phyloP scores from a whole-genome alignment of 371 early-diverging fungal genomes.

The Phascolomyces articulosus region DNA sequence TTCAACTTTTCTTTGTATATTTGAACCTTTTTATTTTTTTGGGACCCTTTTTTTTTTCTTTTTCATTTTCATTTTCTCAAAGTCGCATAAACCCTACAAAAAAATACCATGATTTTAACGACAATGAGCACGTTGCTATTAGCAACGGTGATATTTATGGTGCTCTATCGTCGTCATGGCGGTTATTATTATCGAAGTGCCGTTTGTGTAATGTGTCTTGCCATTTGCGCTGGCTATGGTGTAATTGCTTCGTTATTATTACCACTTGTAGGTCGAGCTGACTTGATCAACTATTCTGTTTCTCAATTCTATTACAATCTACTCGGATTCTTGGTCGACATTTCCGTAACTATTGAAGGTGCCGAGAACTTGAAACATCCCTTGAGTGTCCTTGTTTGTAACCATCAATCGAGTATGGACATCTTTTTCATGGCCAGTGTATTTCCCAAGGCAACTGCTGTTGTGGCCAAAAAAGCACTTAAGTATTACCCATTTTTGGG shows the following conservation, averaged over 20 bases:
- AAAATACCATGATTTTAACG: neutral
- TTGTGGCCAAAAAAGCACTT: constrained; percentile 83
- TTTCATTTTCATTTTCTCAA: neutral
- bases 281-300: constrained; percentile 65
- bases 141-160: constrained; percentile 11
- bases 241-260: constrained; percentile 48
- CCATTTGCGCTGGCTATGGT: constrained; percentile 43
- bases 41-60: neutral
- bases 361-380: constrained; percentile 54
- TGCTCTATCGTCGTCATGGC: constrained; percentile 32
- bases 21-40: too few species aligned
- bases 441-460: constrained; percentile 71
- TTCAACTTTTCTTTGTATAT: too few species aligned
- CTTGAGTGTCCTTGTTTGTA: constrained; percentile 76
- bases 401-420: constrained; percentile 90
- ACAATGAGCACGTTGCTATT: constrained; percentile 3
- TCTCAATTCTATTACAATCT: constrained; percentile 57
- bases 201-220: constrained; percentile 25
- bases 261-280: constrained; percentile 47
- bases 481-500: constrained; percentile 86
- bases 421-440: constrained; percentile 72
- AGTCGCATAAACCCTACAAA: too few species aligned
- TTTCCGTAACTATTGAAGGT: constrained; percentile 64
- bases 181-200: constrained; percentile 36
- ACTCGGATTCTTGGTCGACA: constrained; percentile 54